Evolutionary conservation across 192 early-diverging fungal genomes (phyloP).

Genomic region (Phlyctochytrium planicorne): DNA sequence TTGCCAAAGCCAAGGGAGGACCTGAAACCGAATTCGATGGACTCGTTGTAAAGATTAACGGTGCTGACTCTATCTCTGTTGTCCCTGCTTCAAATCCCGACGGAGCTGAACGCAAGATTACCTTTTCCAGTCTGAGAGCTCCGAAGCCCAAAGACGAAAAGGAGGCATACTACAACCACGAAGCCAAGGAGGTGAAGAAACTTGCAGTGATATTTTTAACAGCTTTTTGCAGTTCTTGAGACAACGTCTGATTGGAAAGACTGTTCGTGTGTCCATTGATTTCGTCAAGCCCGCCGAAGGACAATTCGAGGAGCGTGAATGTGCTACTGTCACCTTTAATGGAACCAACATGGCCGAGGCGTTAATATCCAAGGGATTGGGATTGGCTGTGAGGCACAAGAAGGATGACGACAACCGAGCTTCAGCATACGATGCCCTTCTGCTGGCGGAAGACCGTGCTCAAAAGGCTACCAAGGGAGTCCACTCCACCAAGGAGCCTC

Average conservation of each 20-base stretch:
- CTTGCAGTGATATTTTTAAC: not conserved
- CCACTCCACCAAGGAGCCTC: slow-evolving; percentile 80
- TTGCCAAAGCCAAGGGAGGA: slow-evolving; percentile 52
- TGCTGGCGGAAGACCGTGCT: slow-evolving; percentile 79
- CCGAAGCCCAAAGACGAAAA: slow-evolving; percentile 71
- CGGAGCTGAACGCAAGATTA: slow-evolving; percentile 53
- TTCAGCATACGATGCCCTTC: slow-evolving; percentile 79
- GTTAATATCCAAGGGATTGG: slow-evolving; percentile 60
- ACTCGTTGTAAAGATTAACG: slow-evolving; percentile 60
- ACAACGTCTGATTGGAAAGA: slow-evolving; percentile 82
- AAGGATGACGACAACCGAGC: slow-evolving; percentile 87
- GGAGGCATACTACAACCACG: slow-evolving; percentile 77
- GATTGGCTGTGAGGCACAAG: slow-evolving; percentile 75
- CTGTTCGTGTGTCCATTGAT: slow-evolving; percentile 73
- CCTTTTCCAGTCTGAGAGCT: slow-evolving; percentile 60
- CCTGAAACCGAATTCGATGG: slow-evolving; percentile 60
- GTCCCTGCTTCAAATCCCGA: slow-evolving; percentile 32
- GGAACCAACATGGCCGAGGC: slow-evolving; percentile 54
- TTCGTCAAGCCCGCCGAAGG: slow-evolving; percentile 89
- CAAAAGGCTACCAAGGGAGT: slow-evolving; percentile 71
- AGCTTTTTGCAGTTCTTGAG: slow-evolving; percentile 60
- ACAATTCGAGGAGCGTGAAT: slow-evolving; percentile 80
- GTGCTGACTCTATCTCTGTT: slow-evolving; percentile 59
- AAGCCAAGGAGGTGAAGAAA: slow-evolving; percentile 70
- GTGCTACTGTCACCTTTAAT: slow-evolving; percentile 75